Evolutionary conservation across 306 rosid genomes (phyloP).

Genomic region (Castanea mollissima): DNA sequence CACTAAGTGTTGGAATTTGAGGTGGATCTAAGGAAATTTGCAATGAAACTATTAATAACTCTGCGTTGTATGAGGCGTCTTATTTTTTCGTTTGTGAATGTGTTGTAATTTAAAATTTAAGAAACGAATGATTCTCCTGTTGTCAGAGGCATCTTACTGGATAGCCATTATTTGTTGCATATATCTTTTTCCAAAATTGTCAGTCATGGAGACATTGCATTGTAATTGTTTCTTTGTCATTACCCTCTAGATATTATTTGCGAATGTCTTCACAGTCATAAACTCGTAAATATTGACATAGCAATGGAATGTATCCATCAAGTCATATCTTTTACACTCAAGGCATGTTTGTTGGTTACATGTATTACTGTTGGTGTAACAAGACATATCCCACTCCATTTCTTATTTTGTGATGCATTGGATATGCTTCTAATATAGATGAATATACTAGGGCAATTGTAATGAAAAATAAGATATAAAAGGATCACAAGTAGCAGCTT

Average conservation of each 20-base stretch:
- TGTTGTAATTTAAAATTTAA: background rate
- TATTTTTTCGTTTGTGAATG: background rate
- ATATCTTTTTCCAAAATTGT: background rate
- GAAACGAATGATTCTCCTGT: background rate
- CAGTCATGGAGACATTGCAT: background rate
- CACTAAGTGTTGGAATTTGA: background rate
- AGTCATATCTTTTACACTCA: background rate
- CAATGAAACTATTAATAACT: background rate
- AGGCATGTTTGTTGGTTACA: background rate
- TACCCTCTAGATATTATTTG: background rate
- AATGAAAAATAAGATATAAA: background rate
- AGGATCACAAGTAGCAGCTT: background rate
- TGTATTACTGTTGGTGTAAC: background rate
- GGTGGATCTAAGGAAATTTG: background rate
- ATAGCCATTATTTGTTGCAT: background rate
- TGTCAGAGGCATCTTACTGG: background rate
- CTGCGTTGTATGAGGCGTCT: background rate
- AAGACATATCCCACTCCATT: background rate
- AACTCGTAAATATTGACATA: background rate
- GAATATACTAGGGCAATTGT: background rate
- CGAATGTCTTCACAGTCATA: background rate
- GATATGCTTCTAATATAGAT: background rate
- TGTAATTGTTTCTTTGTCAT: background rate
- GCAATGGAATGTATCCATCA: background rate
- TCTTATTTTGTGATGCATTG: background rate